These are phyloP conservation scores for Arabis alpina DNA, from an alignment of 345 rosid genomes.

Conservation along the genomic window DNA sequence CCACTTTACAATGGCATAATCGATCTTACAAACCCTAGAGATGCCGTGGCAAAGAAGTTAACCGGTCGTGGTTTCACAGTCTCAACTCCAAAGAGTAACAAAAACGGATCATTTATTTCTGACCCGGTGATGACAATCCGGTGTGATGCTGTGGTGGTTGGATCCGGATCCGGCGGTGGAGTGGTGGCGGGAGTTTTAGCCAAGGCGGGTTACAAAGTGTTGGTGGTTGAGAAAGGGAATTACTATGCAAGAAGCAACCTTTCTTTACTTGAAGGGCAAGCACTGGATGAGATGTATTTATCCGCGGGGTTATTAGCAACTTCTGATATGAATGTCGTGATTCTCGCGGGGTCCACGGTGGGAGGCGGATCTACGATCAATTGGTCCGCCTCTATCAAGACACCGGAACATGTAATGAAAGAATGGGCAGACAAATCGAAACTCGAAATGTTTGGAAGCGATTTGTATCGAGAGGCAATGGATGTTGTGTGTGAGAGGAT, in stretches of 20 bases:
- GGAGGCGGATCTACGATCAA: slow-evolving; percentile 88
- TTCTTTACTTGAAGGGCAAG: slow-evolving; percentile 73
- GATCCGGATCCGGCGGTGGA: slow-evolving; percentile 86
- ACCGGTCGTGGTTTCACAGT: slow-evolving; percentile 51
- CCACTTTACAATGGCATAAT: slow-evolving; percentile 65
- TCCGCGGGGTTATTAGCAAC: slow-evolving; percentile 63
- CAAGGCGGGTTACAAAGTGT: slow-evolving; percentile 72
- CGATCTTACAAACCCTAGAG: slow-evolving; percentile 53
- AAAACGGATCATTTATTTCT: slow-evolving; percentile 16
- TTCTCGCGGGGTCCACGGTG: slow-evolving; percentile 83
- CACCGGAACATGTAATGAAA: slow-evolving; percentile 72
- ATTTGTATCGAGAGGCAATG: slow-evolving; percentile 63
- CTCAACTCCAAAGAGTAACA: slow-evolving; percentile 32
- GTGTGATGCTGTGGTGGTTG: slow-evolving; percentile 85
- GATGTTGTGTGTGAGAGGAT: slow-evolving; percentile 69
- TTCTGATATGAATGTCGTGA: slow-evolving; percentile 52
- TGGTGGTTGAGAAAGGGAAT: slow-evolving; percentile 77
- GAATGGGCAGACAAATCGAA: slow-evolving; percentile 59
- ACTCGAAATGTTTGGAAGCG: slow-evolving; percentile 62
- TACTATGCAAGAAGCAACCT: slow-evolving; percentile 69
- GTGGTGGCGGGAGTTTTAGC: slow-evolving; percentile 79
- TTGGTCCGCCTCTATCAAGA: slow-evolving; percentile 81
- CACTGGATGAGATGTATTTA: slow-evolving; percentile 77
- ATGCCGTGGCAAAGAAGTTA: slow-evolving; percentile 49
- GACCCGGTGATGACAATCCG: slow-evolving; percentile 52